Evolutionary conservation across 2,329 filamentous ascomycete species (phyloP).

Genomic region (Trichoderma oligosporum): DNA sequence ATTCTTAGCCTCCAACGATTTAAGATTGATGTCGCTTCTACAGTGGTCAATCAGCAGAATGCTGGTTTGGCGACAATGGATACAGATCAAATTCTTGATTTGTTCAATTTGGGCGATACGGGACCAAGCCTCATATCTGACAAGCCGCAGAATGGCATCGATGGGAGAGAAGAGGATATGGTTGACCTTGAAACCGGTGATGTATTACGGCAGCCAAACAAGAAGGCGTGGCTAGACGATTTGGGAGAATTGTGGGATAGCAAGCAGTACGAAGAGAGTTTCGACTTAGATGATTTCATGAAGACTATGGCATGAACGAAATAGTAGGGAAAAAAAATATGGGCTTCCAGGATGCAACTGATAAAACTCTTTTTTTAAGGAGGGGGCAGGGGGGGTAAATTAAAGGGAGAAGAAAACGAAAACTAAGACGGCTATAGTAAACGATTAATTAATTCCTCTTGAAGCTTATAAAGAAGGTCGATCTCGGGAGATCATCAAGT

Average conservation of each 20-base stretch:
- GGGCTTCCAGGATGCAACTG: too few species aligned
- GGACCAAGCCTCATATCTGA: slow-evolving; percentile 63
- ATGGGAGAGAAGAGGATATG: slow-evolving; percentile 75
- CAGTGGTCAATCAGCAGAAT: slow-evolving; percentile 98
- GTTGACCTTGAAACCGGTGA: slow-evolving; percentile 91
- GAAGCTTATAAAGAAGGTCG: too few species aligned
- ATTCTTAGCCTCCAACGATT: slow-evolving; percentile 96
- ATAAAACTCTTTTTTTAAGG: too few species aligned
- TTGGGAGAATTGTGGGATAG: slow-evolving; percentile 96
- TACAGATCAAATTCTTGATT: slow-evolving; percentile 93
- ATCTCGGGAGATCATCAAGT: too few species aligned
- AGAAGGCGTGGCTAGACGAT: slow-evolving; percentile 94
- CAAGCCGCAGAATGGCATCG: slow-evolving; percentile 54
- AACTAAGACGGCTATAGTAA: not conserved
- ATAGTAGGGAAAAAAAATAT: not conserved
- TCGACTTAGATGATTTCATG: slow-evolving; percentile 91
- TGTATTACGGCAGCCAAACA: slow-evolving; percentile 88
- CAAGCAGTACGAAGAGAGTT: slow-evolving; percentile 96
- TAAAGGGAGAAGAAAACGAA: not conserved
- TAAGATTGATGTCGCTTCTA: slow-evolving; percentile 98
- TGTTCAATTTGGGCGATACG: slow-evolving; percentile 86
- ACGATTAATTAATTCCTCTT: too few species aligned
- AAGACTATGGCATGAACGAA: slow-evolving; percentile 72
- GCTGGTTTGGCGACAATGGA: slow-evolving; percentile 93
- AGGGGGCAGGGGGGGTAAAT: too few species aligned